Evolutionary conservation across 2,329 filamentous ascomycete species (phyloP).

Genomic region (Arthrobotrys megalospora): DNA sequence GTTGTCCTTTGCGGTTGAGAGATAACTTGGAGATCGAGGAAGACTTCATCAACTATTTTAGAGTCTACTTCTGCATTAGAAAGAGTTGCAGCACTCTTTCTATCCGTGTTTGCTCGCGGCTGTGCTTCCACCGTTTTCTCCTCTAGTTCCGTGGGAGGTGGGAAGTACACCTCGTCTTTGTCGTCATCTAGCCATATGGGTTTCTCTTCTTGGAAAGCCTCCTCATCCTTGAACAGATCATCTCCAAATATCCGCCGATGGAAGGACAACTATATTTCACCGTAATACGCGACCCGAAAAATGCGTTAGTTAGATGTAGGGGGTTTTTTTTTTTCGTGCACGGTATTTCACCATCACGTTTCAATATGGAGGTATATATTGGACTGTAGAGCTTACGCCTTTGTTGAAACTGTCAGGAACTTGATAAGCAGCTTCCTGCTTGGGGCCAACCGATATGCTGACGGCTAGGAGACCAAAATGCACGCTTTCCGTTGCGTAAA

Average conservation of each 20-base stretch:
- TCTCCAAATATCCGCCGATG: background rate
- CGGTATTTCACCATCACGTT: too few species aligned
- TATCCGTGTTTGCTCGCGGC: too few species aligned
- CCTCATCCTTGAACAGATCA: background rate
- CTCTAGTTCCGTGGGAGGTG: background rate
- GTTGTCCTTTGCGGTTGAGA: background rate
- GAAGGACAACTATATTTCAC: background rate
- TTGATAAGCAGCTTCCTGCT: too few species aligned
- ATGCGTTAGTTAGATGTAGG: too few species aligned
- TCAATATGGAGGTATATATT: too few species aligned
- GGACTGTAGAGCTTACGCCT: background rate
- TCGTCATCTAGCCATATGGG: background rate
- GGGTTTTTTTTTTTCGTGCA: too few species aligned
- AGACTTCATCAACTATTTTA: background rate
- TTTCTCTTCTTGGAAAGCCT: background rate
- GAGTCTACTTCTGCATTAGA: background rate
- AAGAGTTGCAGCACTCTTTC: too few species aligned
- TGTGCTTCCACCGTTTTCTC: background rate
- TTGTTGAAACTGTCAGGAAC: too few species aligned
- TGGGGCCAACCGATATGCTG: background rate
- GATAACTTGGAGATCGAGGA: background rate
- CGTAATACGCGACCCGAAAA: background rate
- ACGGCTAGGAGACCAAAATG: slow-evolving; percentile 7
- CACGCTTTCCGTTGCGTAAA: background rate
- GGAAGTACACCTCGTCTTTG: background rate